Evolutionary conservation across 2,329 filamentous ascomycete genomes (phyloP), one percentile per base, ranked within the genome.

Genomic region (Leptographium flavum): DNA sequence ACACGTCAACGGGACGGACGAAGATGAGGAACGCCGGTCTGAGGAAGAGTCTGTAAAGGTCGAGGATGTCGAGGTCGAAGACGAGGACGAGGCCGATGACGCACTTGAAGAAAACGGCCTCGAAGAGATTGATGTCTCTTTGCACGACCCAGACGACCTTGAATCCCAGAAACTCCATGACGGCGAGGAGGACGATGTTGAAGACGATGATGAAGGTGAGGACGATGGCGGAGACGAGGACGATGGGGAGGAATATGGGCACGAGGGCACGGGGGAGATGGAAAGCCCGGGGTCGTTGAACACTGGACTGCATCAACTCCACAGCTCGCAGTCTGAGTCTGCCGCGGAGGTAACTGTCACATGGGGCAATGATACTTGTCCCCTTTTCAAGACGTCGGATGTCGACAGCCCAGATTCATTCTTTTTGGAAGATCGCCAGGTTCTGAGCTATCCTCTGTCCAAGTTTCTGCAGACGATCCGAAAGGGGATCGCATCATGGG

Each of bases 381-480:
- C 56, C 10, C 54, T 63, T 8, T 58, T 62, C 47, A 59, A 58
- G 31, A 45, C 51, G 10, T 47, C 54, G 54, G 45, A 65, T 58
- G 14, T 55, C 52, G 50, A 68, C 63, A 58, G 62, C 38, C 58
- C 60, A 4, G 56, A 60, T 23, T 55, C 58, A 54, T 66, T 67
- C 9, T 74, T 73, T 49, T 69, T 74, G 33, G 60, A 67, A 8
- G 62, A 67, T 32, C 49, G 55, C 1, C 61, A 61, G 14, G 57
- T 66, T 3, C 52, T 73, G 17, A 63, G 70, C 33, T 59, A 62
- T 11, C 64, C 63, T 2, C 62, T 74, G 42, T 64, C 67, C 17
- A 57, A 60, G 8, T 58, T 74, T 11, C 53, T 74, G 42, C 55
- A 59, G 17, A 62, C 61, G 5, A 58, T 74, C 27, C 67, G 70